Evolutionary conservation across 345 rosid genomes (phyloP).

Genomic region (Turritis glabra): DNA sequence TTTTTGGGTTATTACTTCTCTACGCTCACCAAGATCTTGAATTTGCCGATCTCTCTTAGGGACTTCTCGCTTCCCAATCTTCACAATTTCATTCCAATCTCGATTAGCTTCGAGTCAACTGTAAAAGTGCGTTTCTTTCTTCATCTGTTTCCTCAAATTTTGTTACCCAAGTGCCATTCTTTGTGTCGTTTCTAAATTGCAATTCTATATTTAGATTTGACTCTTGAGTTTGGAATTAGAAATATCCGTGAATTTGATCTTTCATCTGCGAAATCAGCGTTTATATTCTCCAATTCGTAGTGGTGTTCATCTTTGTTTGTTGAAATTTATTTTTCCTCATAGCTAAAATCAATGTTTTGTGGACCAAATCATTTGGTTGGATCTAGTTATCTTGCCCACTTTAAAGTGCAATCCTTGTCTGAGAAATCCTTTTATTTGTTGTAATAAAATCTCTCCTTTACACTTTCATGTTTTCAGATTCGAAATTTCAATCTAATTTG

Average conservation of each 20-base stretch:
- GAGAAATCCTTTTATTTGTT: background rate
- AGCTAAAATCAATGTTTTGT: background rate
- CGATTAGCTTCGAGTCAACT: constrained; percentile 31
- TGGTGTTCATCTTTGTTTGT: background rate
- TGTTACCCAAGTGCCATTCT: background rate
- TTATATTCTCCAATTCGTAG: background rate
- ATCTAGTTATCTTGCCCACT: constrained; percentile 7
- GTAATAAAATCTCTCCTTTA: background rate
- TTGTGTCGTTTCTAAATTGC: background rate
- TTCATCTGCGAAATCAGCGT: background rate
- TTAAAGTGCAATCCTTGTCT: background rate
- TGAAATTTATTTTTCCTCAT: background rate
- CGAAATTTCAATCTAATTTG: background rate
- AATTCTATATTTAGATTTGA: background rate
- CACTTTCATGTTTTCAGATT: background rate
- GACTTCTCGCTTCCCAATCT: constrained; percentile 10
- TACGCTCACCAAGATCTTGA: constrained; percentile 22
- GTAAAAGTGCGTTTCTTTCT: constrained; percentile 9
- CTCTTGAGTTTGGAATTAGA: background rate
- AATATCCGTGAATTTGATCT: constrained; percentile 6
- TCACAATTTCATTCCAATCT: background rate
- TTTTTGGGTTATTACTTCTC: background rate
- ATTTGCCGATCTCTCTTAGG: constrained; percentile 7
- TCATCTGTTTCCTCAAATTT: background rate
- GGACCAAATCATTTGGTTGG: background rate